These are phyloP conservation scores for Monocercomonoides exilis DNA, from an alignment of 78 protist genomes.

Conservation along the genomic window DNA sequence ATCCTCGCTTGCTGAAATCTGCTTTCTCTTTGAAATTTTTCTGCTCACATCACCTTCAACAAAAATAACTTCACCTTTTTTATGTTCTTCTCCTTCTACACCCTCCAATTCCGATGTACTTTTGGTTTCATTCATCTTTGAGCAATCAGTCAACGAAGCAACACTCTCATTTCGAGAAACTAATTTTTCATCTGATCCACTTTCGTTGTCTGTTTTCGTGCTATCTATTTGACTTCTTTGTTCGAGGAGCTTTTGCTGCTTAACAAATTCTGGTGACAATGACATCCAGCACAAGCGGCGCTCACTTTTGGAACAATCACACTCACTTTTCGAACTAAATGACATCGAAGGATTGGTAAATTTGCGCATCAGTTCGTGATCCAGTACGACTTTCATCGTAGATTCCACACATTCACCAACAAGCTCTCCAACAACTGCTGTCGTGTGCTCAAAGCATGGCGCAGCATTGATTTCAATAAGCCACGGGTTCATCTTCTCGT, in stretches of 20 bases:
- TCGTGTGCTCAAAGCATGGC: background rate
- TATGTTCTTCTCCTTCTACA: background rate
- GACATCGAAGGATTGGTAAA: background rate
- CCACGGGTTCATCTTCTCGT: background rate
- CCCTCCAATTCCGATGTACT: background rate
- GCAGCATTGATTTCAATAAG: constrained; percentile 5
- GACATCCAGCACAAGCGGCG: no score
- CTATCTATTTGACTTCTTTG: no score
- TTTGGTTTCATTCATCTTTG: background rate
- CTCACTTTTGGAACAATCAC: no score
- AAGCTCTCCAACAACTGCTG: background rate
- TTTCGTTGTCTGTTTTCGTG: no score
- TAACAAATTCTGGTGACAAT: no score
- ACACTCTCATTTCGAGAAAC: background rate
- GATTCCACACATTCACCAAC: background rate
- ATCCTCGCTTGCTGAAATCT: background rate
- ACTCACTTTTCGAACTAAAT: no score
- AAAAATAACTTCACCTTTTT: no score
- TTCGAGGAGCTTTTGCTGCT: no score
- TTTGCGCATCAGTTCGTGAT: background rate
- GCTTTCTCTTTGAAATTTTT: no score
- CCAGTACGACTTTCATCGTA: background rate
- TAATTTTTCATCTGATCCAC: background rate
- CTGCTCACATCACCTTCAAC: no score
- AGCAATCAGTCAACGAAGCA: background rate